Base-by-base conservation (phyloP, 352 stramenopile genomes). In the Pythium scleroteichum region DNA sequence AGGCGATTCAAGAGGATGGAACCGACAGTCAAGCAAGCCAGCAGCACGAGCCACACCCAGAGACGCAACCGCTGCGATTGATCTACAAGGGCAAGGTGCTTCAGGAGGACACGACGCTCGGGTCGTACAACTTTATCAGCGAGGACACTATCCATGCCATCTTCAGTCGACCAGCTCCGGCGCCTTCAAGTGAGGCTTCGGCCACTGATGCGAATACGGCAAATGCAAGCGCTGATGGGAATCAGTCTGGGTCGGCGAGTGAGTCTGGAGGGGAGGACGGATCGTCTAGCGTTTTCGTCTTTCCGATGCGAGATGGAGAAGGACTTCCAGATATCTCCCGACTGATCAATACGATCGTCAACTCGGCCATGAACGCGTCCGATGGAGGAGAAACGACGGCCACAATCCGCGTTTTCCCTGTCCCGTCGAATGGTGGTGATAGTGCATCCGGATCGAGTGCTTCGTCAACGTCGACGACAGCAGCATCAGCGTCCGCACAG, bases 81-180 rank as follows among this genome's bases (percentile, higher is more conserved):
- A 69, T 69, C 23, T 69, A 69, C 62, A 69, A 69, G 38, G 62
- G 62, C 14, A 69, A 62, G 32, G 62, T 62, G 33, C 47, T 69
- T 19, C 64, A 69, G 55, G 62, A 69, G 20, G 62, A 69, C 35
- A 48, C 53, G 22, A 58, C 41, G 13, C 50, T 69, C 10, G 41
- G 47, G 6, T 64, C 62, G 33, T 69, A 64, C 50, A 52, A 48
- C 24, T 69, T 69, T 33, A 8, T 64, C 29, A 53, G 26, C 19
- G 49, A 64, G 20, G 62, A 69, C 17, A 69, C 62, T 1, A 54
- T 69, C 17, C 62, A 69, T 45, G 62, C 62, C 1, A 41, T 69
- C 7, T 64, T 69, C 38, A 69, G 50, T 55, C 62, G 62, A 17
- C 48, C 49, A 17, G 7, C 40, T 0, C 12, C 20, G 2, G 22